Base-by-base conservation (phyloP, 139 green algal species). In the Diplosphaera chodatii region DNA sequence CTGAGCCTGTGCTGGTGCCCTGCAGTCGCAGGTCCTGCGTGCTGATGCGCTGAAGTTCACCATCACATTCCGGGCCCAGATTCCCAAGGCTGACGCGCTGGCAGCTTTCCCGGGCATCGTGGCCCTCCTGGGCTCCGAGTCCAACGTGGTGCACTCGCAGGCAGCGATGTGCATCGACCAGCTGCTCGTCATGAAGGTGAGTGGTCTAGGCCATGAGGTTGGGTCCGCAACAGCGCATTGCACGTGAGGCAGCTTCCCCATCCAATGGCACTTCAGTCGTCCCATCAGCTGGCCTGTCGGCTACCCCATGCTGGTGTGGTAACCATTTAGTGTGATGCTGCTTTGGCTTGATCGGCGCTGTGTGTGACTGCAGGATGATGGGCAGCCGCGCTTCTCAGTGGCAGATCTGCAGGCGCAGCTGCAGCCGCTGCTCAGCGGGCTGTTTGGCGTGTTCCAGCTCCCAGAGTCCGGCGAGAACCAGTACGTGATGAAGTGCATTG, bases 101-200 rank as follows among this genome's bases (percentile, higher is more conserved):
- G 27, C 56, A n/a, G 13, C 64, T 0, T 80, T 76, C 23, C 31
- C 23, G n/a, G 32, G 25, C 22, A 63, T 77, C 4, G 75, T 76
- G 29, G 15, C 15, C 6, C 75, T 94, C 29, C 82, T 98, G 32
- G 76, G 62, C 22, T 64, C 73, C 25, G 79, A 94, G 40, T 80
- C 79, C 32, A 95, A 95, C 55, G 95, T 99, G 27, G 93, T 98
- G 70, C 96, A 99, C 87, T 92, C 83, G 20, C 99, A 99, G 80
- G 94, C 96, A 1, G 96, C 96, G 27, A 92, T 90, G 48, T 80
- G 77, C 27, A 77, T 99, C 0, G 96, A 99, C 74, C 73, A 88
- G 1, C 74, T 98, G 73, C 84, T 99, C 32, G 73, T 84, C 13
- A 66, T 92, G 4, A 88, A 80, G 83, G 85, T 84, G n/a, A n/a